Percentiles rank a stretch among this genome's conserved stretches.
phyloP scores from a whole-genome alignment of 129 eudicot genomes.

The Cynara cardunculus region DNA sequence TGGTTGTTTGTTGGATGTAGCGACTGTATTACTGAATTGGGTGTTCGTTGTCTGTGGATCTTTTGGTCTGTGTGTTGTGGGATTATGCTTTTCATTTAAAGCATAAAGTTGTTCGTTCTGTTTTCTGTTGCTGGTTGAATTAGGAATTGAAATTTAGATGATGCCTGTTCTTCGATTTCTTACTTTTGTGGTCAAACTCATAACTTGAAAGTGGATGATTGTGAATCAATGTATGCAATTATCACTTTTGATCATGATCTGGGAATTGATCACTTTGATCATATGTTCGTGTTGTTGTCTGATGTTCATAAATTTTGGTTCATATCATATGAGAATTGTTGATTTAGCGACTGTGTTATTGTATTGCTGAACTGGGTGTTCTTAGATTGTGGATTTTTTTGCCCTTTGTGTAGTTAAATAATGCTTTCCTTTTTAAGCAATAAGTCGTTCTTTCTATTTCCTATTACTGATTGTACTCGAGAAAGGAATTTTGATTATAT shows the following conservation, averaged over 20 bases:
- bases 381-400: background rate
- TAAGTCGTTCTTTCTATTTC: background rate
- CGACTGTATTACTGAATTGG: background rate
- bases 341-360: background rate
- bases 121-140: background rate
- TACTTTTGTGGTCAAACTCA: background rate
- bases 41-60: background rate
- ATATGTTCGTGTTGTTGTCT: background rate
- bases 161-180: background rate
- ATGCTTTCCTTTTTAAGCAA: background rate
- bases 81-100: too few species aligned
- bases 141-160: background rate
- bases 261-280: slow-evolving; percentile 15
- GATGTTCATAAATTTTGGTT: background rate
- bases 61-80: background rate
- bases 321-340: background rate
- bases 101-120: slow-evolving; percentile 1
- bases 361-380: background rate
- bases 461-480: background rate
- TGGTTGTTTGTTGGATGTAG: background rate
- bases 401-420: background rate
- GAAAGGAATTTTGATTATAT: background rate
- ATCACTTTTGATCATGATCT: slow-evolving; percentile 8
- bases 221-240: background rate
- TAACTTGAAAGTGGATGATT: background rate